Conservation (phyloP, 805 yeast species). For the Saturnispora gosingensis region DNA sequence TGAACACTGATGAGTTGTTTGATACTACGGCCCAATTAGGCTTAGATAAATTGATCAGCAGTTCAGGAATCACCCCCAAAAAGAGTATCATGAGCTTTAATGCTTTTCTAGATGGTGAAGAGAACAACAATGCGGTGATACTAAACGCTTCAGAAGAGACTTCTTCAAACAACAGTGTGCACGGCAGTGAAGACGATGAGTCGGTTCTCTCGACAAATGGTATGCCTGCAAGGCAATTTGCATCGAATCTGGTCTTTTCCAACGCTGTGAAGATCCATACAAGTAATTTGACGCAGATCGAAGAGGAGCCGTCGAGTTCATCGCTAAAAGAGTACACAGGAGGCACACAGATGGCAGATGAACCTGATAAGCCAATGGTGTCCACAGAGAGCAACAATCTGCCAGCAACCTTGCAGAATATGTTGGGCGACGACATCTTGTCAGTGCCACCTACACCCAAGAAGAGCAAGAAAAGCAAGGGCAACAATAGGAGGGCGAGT, state of each 20-base stretch:
- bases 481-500: conserved; percentile 18
- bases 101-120: conserved; percentile 12
- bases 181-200: conserved; percentile 1
- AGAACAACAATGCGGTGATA: conserved; percentile 14
- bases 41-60: conserved; percentile 5
- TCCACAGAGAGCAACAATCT: not conserved
- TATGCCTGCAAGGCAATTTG: not conserved
- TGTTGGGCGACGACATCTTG: not conserved
- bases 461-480: not conserved
- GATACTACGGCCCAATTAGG: conserved; percentile 2
- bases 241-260: not conserved
- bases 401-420: not conserved
- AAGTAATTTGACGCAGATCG: not conserved
- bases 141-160: conserved; percentile 5
- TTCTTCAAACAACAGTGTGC: not conserved
- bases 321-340: not conserved
- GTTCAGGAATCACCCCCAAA: conserved; percentile 5
- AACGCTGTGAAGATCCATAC: not conserved
- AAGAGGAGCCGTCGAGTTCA: not conserved
- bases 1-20: conserved; percentile 18
- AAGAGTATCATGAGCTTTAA: conserved; percentile 10
- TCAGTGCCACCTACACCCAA: not conserved
- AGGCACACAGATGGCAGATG: not conserved
- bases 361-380: not conserved
- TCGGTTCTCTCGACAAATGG: not conserved